These are phyloP conservation scores for Cubamyces lactineus DNA, from an alignment of 768 basidiomycete species.

Conservation along the genomic window DNA sequence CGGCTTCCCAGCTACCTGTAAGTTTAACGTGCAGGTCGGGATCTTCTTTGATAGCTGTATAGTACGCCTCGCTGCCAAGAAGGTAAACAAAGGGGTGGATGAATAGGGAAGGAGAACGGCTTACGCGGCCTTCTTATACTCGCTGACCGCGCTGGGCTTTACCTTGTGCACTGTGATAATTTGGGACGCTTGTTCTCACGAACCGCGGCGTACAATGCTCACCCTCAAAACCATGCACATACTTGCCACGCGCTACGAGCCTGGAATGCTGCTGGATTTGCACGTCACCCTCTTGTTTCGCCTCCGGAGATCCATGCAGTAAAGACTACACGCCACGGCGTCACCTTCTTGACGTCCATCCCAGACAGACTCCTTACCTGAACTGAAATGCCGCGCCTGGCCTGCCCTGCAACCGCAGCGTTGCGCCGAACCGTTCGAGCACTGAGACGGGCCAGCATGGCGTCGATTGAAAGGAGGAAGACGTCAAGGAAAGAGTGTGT, in stretches of 20 bases:
- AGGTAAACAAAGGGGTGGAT: constrained; percentile 7
- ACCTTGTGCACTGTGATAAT: constrained; percentile 74
- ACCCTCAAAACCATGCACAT: constrained; percentile 91
- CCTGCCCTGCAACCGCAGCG: constrained; percentile 14
- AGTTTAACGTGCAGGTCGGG: constrained; percentile 79
- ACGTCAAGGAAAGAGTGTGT: constrained; percentile 6
- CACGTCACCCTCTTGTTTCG: constrained; percentile 79
- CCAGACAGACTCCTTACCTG: constrained; percentile 33
- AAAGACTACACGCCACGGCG: constrained; percentile 58
- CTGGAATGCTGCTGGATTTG: constrained; percentile 83
- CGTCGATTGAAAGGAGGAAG: constrained; percentile 1
- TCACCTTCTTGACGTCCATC: constrained; percentile 28
- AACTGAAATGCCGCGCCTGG: constrained; percentile 35
- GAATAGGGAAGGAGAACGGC: constrained; percentile 30
- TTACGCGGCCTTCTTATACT: constrained; percentile 90
- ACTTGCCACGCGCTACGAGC: constrained; percentile 91
- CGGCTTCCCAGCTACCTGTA: constrained; percentile 91
- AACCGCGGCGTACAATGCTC: constrained; percentile 33
- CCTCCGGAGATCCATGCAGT: constrained; percentile 92
- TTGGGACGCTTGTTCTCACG: not conserved
- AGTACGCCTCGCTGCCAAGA: constrained; percentile 73
- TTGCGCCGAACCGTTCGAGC: constrained; percentile 26
- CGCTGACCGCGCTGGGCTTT: constrained; percentile 75
- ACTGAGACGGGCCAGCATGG: constrained; percentile 32
- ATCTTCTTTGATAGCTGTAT: constrained; percentile 77